Base-by-base conservation (phyloP, 345 rosid genomes). In the Hibiscus syriacus region DNA sequence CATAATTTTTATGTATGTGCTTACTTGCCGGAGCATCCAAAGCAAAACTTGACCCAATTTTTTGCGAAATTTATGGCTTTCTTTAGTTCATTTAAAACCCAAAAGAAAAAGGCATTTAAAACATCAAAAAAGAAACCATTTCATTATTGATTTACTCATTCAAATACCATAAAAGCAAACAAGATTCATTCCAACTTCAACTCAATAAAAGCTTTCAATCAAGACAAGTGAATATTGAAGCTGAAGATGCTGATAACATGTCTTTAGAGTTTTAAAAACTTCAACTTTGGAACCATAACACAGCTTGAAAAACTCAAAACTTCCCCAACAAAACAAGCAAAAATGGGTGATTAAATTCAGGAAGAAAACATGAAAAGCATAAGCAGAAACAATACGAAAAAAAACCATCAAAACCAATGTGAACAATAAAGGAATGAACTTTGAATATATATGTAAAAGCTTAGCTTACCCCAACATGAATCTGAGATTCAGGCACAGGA, bases 401-500 rank as follows among this genome's bases (percentile, higher is more conserved):
- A n/a, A n/a, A n/a, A n/a, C n/a, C n/a, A n/a, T n/a, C n/a, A 19
- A 43, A 36, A 60, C 48, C 48, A 61, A 38, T 22, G n/a, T n/a
- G n/a, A n/a, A 38, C n/a, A n/a, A n/a, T n/a, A 61, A 45, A 61
- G 19, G 38, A 61, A 36, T 12, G 48, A 61, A 61, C 66, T 61
- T 61, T 61, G 19, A 2, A 22, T 26, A 2, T 11, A 20, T 43
- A 45, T 45, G 19, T 45, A 45, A 14, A 45, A 45, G n/a, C 19
- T 29, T 3, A 30, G 56, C 57, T 29, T 66, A 66, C 69, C 57
- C 26, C 56, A 66, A 76, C 76, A 78, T 80, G 86, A 81, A 81
- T 71, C 76, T 46, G 86, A 50, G 69, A 6, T 17, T 81, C 83
- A 16, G 84, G 87, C 25, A 80, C 73, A 71, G 80, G 85, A 80